phyloP scores from a whole-genome alignment of 2,329 filamentous ascomycete species.

The Talaromyces sp. region DNA sequence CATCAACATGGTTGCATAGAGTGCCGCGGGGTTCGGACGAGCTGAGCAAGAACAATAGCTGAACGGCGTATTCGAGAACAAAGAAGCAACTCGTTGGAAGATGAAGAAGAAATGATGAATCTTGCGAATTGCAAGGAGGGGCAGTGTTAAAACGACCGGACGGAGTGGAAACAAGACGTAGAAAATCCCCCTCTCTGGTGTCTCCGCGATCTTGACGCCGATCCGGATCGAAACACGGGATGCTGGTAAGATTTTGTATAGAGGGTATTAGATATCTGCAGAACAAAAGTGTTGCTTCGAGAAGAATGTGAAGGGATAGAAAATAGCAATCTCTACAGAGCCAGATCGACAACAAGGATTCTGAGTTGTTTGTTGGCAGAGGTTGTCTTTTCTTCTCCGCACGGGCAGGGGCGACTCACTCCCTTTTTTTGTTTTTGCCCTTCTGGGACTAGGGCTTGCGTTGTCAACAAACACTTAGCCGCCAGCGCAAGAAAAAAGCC shows the following conservation, averaged over 20 bases:
- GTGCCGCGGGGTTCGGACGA: background rate
- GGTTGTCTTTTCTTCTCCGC: constrained; percentile 8
- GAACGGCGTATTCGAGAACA: background rate
- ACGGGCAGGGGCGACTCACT: constrained; percentile 9
- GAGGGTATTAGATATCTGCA: background rate
- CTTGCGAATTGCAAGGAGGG: constrained; percentile 6
- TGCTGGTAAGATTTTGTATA: background rate
- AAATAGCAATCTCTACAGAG: background rate
- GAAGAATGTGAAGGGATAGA: background rate
- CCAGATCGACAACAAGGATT: background rate
- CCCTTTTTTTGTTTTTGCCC: constrained; percentile 4
- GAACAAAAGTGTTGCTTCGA: background rate
- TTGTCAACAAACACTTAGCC: constrained; percentile 10
- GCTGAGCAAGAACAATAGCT: background rate
- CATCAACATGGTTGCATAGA: constrained; percentile 41
- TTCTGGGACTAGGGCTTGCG: background rate
- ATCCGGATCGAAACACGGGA: constrained; percentile 8
- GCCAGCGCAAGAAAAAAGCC: background rate
- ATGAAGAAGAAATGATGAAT: constrained; percentile 3
- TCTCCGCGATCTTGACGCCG: constrained; percentile 4
- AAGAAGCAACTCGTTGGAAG: background rate
- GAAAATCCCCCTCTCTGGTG: background rate
- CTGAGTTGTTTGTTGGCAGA: background rate
- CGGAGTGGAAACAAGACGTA: background rate
- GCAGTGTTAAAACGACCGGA: constrained; percentile 6